A percentile compares a stretch with the other conserved stretches of the same genome.
phyloP scores from a whole-genome alignment of 1,284 basidiomycete species.

The Tilletia caries region DNA sequence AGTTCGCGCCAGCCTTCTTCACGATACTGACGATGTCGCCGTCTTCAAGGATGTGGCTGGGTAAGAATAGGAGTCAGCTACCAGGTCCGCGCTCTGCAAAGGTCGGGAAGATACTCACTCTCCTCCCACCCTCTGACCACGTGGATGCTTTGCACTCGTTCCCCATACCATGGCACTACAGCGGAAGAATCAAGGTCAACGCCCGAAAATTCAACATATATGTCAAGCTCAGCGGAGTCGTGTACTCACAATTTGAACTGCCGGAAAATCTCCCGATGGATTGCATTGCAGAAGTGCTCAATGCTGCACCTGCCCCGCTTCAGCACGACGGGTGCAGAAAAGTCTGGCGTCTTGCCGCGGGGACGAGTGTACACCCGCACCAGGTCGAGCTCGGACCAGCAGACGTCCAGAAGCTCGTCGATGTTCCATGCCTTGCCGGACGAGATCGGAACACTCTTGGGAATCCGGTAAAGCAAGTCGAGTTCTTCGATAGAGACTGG shows the following conservation, averaged over 20 bases:
- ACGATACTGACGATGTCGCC: constrained; percentile 24
- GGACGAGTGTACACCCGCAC: constrained; percentile 83
- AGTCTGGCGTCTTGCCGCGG: constrained; percentile 84
- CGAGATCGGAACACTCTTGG: constrained; percentile 89
- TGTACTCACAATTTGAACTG: constrained; percentile 69
- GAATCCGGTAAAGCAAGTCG: constrained; percentile 85
- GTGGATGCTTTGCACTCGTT: constrained; percentile 86
- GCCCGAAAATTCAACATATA: not conserved
- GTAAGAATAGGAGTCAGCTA: not conserved
- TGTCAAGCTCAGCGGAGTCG: too few species aligned
- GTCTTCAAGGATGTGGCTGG: constrained; percentile 17
- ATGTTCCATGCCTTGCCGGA: constrained; percentile 93
- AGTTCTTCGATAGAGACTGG: constrained; percentile 90
- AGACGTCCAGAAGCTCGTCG: constrained; percentile 79
- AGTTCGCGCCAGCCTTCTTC: constrained; percentile 18
- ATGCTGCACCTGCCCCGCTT: constrained; percentile 63
- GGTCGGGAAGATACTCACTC: constrained; percentile 19
- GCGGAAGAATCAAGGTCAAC: not conserved
- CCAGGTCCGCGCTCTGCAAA: not conserved
- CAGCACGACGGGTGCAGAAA: constrained; percentile 67
- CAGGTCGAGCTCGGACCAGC: constrained; percentile 52
- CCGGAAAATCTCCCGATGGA: constrained; percentile 87
- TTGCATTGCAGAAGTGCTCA: constrained; percentile 77
- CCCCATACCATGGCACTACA: constrained; percentile 84
- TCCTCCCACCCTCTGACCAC: constrained; percentile 88